Conservation (phyloP, 345 rosid genomes). For the Carallia brachiata region DNA sequence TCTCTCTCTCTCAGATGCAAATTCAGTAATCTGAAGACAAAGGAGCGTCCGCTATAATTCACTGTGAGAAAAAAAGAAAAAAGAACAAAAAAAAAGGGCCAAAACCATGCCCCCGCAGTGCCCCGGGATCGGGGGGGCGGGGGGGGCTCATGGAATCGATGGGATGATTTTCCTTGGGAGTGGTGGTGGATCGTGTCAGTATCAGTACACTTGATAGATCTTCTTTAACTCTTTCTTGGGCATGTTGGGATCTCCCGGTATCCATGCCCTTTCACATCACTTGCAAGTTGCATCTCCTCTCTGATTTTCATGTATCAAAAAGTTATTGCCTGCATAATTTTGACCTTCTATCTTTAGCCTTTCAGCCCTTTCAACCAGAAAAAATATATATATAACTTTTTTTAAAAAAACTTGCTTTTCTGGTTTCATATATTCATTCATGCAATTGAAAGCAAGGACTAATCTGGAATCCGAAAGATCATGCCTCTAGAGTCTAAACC, state of each 20-base stretch:
- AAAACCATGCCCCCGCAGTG: neutral
- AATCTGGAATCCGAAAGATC: too few species aligned
- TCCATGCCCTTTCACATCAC: constrained; percentile 34
- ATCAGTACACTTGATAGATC: constrained; percentile 9
- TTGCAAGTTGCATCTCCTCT: neutral
- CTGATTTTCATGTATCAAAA: neutral
- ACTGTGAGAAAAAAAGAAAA: neutral
- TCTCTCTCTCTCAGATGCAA: too few species aligned
- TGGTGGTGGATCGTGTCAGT: neutral
- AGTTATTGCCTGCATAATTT: neutral
- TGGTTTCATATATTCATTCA: too few species aligned
- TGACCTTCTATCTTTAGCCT: too few species aligned
- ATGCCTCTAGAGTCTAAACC: too few species aligned
- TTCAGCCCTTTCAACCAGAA: too few species aligned
- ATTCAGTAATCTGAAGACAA: neutral
- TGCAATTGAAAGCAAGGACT: too few species aligned
- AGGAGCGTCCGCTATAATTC: neutral
- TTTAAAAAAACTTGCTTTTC: too few species aligned
- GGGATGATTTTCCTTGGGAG: neutral
- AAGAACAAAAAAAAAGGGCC: neutral
- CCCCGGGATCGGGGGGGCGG: neutral
- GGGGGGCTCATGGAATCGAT: neutral
- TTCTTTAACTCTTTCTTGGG: constrained; percentile 21
- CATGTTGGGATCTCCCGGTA: constrained; percentile 23
- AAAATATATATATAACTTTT: too few species aligned